Percentiles rank a stretch among this genome's conserved stretches.
phyloP scores from a whole-genome alignment of 208 protist genomes.

The Leishmania amazonensis region DNA sequence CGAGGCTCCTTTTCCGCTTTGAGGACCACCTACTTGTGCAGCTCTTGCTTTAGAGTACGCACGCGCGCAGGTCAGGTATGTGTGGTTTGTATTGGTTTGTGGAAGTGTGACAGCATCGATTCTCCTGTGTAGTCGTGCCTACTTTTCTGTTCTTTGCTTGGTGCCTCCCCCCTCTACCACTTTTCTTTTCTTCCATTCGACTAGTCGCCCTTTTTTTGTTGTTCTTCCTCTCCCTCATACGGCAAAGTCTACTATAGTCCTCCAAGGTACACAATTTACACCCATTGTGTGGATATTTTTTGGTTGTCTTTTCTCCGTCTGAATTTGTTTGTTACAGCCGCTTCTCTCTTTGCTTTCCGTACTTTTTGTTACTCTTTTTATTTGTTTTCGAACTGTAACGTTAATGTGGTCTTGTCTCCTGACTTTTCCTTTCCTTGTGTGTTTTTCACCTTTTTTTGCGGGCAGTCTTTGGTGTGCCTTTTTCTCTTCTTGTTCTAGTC shows the following conservation, averaged over 20 bases:
- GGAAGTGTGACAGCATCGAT: neutral
- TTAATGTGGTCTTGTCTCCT: neutral
- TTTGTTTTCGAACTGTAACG: neutral
- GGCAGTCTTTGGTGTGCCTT: slow-evolving; percentile 5
- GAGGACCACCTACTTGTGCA: neutral
- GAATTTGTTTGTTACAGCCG: neutral
- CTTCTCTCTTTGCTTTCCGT: neutral
- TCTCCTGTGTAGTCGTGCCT: neutral
- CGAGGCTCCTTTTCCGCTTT: neutral
- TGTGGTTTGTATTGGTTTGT: neutral
- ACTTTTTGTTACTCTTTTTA: neutral
- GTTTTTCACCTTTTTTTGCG: slow-evolving; percentile 1
- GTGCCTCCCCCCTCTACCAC: neutral
- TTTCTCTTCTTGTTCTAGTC: neutral
- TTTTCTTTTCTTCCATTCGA: neutral
- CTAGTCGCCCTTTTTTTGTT: neutral
- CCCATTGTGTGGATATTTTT: neutral
- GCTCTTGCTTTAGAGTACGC: neutral
- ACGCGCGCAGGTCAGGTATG: neutral
- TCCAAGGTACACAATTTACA: neutral
- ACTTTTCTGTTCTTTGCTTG: neutral
- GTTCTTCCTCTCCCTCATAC: neutral
- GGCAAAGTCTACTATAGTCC: neutral
- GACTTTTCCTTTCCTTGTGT: neutral
- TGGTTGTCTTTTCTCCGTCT: neutral